Conservation (phyloP, 2,329 filamentous ascomycete species). For the Sarocladium strictum region DNA sequence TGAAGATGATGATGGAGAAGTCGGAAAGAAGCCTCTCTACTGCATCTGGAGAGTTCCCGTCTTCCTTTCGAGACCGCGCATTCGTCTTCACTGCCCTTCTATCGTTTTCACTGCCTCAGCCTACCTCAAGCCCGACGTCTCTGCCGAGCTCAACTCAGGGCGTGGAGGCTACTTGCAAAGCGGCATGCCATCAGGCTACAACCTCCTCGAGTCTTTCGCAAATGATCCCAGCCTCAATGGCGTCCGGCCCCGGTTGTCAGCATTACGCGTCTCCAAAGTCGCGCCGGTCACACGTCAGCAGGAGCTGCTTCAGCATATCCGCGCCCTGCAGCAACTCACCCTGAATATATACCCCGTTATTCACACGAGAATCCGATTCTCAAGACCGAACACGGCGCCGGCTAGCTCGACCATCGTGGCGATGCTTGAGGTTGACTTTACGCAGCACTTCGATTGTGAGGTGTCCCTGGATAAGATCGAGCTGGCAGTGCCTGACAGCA, state of each 20-base stretch:
- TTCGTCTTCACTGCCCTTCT: constrained; percentile 60
- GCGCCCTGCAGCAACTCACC: constrained; percentile 55
- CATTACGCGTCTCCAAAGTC: constrained; percentile 68
- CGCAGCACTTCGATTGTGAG: constrained; percentile 61
- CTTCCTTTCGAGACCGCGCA: constrained; percentile 52
- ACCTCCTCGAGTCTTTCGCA: constrained; percentile 69
- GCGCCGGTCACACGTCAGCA: constrained; percentile 59
- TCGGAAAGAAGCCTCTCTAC: constrained; percentile 34
- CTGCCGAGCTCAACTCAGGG: constrained; percentile 18
- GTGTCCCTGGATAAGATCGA: constrained; percentile 55
- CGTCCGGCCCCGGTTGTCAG: constrained; percentile 61
- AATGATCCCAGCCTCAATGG: constrained; percentile 58
- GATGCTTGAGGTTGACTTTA: constrained; percentile 69
- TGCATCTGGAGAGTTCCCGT: constrained; percentile 56
- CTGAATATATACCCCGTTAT: constrained; percentile 63
- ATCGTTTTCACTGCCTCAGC: constrained; percentile 60
- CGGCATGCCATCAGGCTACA: constrained; percentile 62
- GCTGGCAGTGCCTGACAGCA: constrained; percentile 51
- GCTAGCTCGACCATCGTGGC: constrained; percentile 59
- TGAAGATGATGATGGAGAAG: constrained; percentile 20
- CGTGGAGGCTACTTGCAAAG: constrained; percentile 60
- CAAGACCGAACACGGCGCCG: constrained; percentile 53
- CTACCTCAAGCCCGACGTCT: constrained; percentile 47
- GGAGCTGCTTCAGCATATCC: constrained; percentile 57
- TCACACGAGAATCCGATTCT: constrained; percentile 68